Evolutionary conservation across 768 basidiomycete species (phyloP), one percentile per base, ranked within the genome.

Genomic region (Auricularia sp.): DNA sequence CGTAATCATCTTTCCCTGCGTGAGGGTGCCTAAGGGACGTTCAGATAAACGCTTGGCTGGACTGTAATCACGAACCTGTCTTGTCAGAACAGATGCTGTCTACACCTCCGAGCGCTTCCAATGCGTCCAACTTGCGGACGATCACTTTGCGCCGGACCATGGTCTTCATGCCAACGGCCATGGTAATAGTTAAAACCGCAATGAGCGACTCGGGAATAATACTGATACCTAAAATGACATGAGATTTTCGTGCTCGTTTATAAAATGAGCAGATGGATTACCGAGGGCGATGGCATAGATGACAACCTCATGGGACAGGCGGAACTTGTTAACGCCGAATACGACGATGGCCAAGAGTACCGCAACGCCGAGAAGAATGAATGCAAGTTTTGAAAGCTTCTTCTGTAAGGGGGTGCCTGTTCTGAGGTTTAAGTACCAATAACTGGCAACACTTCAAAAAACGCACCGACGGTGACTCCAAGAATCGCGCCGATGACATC

Each of bases 51-150:
- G 18, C 14, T 18, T 51, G 47, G 47, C 47, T 51, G 6, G 18
- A 18, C 72, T 72, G 42, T 70, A 73, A 7, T 81, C 83, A 71
- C 18, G 85, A 87, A 34, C 86, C 86, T 0, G 86, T 88, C 72
- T 87, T 87, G 72, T 88, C 86, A 29, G 83, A 84, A 71, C 85
- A 87, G 63, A 80, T 71, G 61, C 80, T 70, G 63, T 74, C 76
- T 34, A 87, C 84, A 8, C 80, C 83, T 11, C 85, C 83, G 47
- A 88, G 71, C 62, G 81, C 84, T 70, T 87, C 85, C 67, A 87
- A 77, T 14, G 85, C 84, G 67, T 86, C 85, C 67, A 88, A 79
- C 63, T 83, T 80, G 39, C 85, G 79, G 16, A 86, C 84, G 64
- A 88, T 81, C 39, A 86, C 86, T 67, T 86, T 80, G 69, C 84